phyloP scores from a whole-genome alignment of 2,329 filamentous ascomycete species.

The Colletotrichum liaoningense region DNA sequence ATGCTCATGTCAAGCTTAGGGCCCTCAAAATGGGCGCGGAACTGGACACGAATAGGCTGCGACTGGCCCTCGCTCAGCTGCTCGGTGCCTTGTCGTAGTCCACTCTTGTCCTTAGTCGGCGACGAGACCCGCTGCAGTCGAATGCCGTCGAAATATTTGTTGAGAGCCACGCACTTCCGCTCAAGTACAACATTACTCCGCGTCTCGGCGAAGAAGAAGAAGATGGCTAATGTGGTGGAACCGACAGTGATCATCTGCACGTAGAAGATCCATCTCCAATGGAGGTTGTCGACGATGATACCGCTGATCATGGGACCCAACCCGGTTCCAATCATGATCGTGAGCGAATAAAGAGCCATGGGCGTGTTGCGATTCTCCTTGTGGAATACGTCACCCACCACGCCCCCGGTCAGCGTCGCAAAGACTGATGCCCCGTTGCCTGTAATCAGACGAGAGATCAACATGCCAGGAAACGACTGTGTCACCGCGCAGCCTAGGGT shows the following conservation, averaged over 20 bases:
- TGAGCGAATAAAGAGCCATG: constrained; percentile 74
- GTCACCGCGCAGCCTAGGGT: constrained; percentile 70
- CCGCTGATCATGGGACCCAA: constrained; percentile 71
- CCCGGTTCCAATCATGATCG: constrained; percentile 72
- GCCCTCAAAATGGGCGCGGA: constrained; percentile 22
- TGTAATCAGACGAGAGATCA: constrained; percentile 70
- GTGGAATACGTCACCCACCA: constrained; percentile 75
- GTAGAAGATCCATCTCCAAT: constrained; percentile 77
- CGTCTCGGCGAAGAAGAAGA: constrained; percentile 74
- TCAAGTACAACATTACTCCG: constrained; percentile 74
- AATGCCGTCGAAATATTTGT: constrained; percentile 48
- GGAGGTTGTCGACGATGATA: constrained; percentile 66
- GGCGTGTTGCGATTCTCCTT: constrained; percentile 73
- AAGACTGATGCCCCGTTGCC: constrained; percentile 69
- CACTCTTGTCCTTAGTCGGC: background rate
- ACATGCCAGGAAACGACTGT: constrained; percentile 68
- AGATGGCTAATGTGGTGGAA: constrained; percentile 64
- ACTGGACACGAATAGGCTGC: background rate
- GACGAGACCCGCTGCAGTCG: background rate
- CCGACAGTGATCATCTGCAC: constrained; percentile 71
- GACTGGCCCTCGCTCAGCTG: too few relatives aligned
- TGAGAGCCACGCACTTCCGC: constrained; percentile 68
- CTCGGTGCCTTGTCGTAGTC: background rate
- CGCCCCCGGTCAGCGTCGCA: constrained; percentile 66
- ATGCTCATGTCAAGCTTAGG: constrained; percentile 39